Percentiles rank a stretch among this genome's conserved stretches.
These are phyloP conservation scores for rapeseed (Brassica napus) DNA, from an alignment of 345 rosid species.

Conservation along the genomic window DNA sequence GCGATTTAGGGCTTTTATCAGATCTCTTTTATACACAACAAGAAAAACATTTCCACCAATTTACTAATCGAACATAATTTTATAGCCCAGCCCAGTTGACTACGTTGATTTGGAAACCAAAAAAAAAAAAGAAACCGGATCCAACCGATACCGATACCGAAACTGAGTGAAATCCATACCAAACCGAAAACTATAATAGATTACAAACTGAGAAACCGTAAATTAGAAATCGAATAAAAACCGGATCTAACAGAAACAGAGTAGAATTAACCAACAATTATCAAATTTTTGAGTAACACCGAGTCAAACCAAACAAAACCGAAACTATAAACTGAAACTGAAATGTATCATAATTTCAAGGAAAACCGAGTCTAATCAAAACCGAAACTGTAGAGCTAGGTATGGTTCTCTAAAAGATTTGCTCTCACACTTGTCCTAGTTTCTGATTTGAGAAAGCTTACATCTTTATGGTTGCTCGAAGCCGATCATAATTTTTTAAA, in stretches of 20 bases:
- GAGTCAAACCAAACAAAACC: background rate
- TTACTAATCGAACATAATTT: background rate
- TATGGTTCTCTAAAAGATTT: background rate
- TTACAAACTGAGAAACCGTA: background rate
- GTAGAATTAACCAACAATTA: background rate
- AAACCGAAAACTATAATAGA: background rate
- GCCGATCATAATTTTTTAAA: no score
- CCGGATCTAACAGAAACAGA: background rate
- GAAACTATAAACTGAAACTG: background rate
- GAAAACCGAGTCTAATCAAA: background rate
- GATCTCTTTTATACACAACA: background rate
- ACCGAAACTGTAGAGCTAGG: background rate
- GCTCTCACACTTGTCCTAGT: background rate
- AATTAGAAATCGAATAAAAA: background rate
- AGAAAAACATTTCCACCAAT: background rate
- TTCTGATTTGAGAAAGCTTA: background rate
- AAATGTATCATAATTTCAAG: background rate
- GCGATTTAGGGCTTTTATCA: background rate
- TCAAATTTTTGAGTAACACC: background rate
- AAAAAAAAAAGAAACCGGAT: background rate
- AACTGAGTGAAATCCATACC: background rate
- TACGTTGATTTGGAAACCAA: background rate
- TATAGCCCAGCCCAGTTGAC: slow-evolving; percentile 5
- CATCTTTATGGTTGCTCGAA: no score
- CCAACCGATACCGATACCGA: background rate